phyloP scores from a whole-genome alignment of 176 grass and related monocot species.

The Carex parvula region DNA sequence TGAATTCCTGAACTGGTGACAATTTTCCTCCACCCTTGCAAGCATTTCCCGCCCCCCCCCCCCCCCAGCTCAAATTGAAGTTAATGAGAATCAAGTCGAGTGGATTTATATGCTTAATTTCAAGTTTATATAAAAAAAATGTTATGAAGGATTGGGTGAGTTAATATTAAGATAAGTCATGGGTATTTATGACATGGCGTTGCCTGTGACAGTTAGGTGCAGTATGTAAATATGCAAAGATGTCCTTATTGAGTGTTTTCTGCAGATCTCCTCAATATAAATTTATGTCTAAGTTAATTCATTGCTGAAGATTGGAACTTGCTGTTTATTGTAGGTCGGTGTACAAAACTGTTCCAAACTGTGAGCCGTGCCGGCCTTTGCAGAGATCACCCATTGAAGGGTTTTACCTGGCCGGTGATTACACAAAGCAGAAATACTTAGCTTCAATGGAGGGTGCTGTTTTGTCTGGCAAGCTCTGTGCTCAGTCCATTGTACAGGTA shows the following conservation, averaged over 20 bases:
- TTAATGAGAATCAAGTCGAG: background rate
- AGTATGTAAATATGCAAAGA: background rate
- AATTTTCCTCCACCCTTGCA: background rate
- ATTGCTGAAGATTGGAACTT: background rate
- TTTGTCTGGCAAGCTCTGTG: conserved; percentile 80
- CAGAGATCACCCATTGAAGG: conserved; percentile 92
- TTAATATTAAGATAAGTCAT: background rate
- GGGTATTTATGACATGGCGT: background rate
- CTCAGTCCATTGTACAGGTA: conserved; percentile 85
- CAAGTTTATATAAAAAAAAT: background rate
- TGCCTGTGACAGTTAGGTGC: background rate
- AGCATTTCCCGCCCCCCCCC: background rate
- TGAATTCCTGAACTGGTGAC: background rate
- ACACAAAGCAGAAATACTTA: conserved; percentile 97
- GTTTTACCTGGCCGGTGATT: conserved; percentile 83
- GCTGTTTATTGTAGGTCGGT: conserved; percentile 60
- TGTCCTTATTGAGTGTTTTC: conserved; percentile 13
- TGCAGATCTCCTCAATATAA: background rate
- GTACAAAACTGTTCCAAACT: conserved; percentile 87
- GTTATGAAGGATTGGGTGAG: background rate
- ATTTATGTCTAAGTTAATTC: conserved; percentile 1
- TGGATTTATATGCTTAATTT: background rate
- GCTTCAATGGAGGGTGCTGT: conserved; percentile 98
- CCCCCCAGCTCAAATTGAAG: background rate
- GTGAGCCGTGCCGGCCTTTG: conserved; percentile 75